Evolutionary conservation across 768 basidiomycete species (phyloP).

Genomic region (Nidularia sp.): DNA sequence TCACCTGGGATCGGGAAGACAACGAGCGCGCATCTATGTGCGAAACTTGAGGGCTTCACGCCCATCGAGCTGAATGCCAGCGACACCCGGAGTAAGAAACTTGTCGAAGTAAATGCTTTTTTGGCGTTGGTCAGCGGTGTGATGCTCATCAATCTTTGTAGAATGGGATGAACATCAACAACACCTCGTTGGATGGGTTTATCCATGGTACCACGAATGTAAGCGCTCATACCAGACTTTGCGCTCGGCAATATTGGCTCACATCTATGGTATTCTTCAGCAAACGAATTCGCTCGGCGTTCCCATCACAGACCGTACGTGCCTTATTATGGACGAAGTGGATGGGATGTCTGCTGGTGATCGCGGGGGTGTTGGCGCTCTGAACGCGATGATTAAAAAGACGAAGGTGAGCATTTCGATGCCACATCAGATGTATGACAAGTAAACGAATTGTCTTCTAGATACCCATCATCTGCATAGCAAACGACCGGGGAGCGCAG

Average conservation of each 20-base stretch:
- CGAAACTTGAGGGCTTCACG: constrained; percentile 85
- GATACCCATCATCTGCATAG: constrained; percentile 97
- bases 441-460: constrained; percentile 19
- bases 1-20: constrained; percentile 98
- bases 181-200: constrained; percentile 85
- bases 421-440: not conserved
- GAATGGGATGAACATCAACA: constrained; percentile 89
- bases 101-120: constrained; percentile 70
- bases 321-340: constrained; percentile 99
- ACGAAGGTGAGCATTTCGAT: constrained; percentile 54
- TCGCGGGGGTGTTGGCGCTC: constrained; percentile 91
- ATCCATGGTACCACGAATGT: constrained; percentile 52
- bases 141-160: constrained; percentile 19
- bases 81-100: constrained; percentile 92
- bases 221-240: constrained; percentile 6
- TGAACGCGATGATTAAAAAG: constrained; percentile 91
- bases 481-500: constrained; percentile 82
- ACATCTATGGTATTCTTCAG: constrained; percentile 4
- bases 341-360: constrained; percentile 99
- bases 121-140: not conserved
- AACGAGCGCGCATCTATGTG: constrained; percentile 89
- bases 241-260: not conserved
- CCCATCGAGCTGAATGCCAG: constrained; percentile 97
- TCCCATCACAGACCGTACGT: constrained; percentile 71
- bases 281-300: constrained; percentile 68